A percentile compares a stretch with the other conserved stretches of the same genome.
Evolutionary conservation across 495 filamentous ascomycete species (phyloP).

Genomic region (Penicillium ochrochloron): DNA sequence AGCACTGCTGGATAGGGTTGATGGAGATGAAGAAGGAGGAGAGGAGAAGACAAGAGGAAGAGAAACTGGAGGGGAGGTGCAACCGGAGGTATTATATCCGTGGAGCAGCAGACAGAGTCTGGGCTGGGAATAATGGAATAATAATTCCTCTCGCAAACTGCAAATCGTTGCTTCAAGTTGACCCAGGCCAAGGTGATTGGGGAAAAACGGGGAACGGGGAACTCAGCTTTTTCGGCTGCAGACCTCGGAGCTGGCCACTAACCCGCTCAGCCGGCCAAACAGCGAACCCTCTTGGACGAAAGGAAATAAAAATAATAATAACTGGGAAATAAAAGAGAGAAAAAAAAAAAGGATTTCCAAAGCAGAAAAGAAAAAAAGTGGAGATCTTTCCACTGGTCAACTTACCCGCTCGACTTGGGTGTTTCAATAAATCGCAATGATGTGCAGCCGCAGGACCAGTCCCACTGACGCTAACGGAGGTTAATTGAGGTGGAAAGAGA

Average conservation of each 20-base stretch:
- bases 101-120: neutral
- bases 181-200: neutral
- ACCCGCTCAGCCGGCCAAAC: constrained; percentile 10
- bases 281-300: constrained; percentile 10
- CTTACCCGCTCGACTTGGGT: constrained; percentile 18
- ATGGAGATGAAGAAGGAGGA: constrained; percentile 27
- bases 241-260: constrained; percentile 2
- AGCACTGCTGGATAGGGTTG: constrained; percentile 41
- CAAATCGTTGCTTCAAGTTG: neutral
- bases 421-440: constrained; percentile 31
- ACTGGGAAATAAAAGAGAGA: constrained; percentile 13
- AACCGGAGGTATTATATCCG: constrained; percentile 28
- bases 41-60: constrained; percentile 14
- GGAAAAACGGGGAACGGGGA: constrained; percentile 5
- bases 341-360: constrained; percentile 13
- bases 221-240: constrained; percentile 7
- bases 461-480: constrained; percentile 25
- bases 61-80: constrained; percentile 15
- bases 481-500: constrained; percentile 22
- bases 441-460: constrained; percentile 31
- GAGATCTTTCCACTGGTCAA: constrained; percentile 13
- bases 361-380: constrained; percentile 22
- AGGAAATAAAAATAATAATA: constrained; percentile 4
- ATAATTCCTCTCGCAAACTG: neutral
- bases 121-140: neutral